Evolutionary conservation across 371 early-diverging fungal species (phyloP).

Genomic region (Apophysomyces trapeziformis): DNA sequence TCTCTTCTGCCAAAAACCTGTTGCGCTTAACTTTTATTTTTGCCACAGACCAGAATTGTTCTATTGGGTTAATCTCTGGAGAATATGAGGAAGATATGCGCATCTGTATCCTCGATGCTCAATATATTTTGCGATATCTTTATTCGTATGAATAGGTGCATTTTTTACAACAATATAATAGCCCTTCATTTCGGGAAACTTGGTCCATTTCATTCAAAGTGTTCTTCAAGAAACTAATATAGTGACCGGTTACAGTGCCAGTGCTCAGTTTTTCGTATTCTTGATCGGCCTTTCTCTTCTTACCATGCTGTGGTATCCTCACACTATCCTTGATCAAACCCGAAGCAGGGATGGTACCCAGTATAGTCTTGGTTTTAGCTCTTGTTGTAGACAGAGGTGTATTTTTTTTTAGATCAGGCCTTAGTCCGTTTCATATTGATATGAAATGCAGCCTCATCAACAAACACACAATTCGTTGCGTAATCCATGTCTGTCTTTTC

Average conservation of each 20-base stretch:
- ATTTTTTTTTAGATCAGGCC: not conserved
- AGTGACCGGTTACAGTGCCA: not conserved
- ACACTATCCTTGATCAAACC: too few species aligned
- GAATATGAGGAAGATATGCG: not conserved
- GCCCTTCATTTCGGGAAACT: not conserved
- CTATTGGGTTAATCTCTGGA: not conserved
- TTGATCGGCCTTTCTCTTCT: not conserved
- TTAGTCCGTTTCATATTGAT: not conserved
- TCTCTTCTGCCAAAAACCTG: too few species aligned
- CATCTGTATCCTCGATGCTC: not conserved
- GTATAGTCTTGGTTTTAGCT: too few species aligned
- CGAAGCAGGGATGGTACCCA: too few species aligned
- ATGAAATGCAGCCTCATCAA: not conserved
- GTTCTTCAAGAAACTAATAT: not conserved
- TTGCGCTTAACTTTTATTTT: not conserved
- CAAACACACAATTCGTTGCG: not conserved
- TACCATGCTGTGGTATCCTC: not conserved
- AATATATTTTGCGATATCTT: not conserved
- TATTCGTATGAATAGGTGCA: not conserved
- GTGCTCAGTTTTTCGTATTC: not conserved
- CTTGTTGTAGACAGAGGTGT: too few species aligned
- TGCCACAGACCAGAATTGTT: not conserved
- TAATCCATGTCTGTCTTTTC: not conserved
- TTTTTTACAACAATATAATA: not conserved
- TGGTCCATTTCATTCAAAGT: not conserved